A percentile compares a stretch with the other conserved stretches of the same genome.
These are phyloP conservation scores for Hymenoscyphus occultus DNA, from an alignment of 2,329 filamentous ascomycete species.

Conservation along the genomic window DNA sequence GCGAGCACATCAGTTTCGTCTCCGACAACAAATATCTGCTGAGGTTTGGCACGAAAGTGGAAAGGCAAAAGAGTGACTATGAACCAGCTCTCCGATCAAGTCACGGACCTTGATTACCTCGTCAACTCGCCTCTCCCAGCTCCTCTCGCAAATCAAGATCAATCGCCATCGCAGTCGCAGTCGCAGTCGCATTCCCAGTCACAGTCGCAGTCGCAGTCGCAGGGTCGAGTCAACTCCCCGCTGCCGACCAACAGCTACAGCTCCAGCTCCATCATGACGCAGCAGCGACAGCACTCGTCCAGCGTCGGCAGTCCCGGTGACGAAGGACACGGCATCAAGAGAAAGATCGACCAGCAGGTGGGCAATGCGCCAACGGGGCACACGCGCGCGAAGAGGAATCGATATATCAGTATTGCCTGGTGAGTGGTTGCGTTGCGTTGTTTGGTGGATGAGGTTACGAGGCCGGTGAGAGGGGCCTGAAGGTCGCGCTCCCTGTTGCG, in stretches of 20 bases:
- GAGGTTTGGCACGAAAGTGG: no score
- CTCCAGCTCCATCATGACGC: neutral
- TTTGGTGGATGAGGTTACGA: neutral
- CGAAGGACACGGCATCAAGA: conserved; percentile 34
- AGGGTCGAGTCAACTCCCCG: conserved; percentile 6
- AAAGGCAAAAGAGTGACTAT: conserved; percentile 24
- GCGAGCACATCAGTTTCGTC: no score
- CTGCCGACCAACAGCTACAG: conserved; percentile 29
- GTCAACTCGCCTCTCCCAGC: conserved; percentile 32
- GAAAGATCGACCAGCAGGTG: conserved; percentile 29
- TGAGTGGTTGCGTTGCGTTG: conserved; percentile 20
- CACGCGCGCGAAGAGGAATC: conserved; percentile 37
- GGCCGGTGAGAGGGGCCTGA: neutral
- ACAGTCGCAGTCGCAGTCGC: no score
- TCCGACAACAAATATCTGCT: no score
- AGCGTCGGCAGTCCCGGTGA: conserved; percentile 16
- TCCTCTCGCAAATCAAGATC: no score
- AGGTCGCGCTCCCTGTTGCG: neutral
- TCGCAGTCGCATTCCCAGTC: no score
- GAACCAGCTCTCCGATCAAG: conserved; percentile 37
- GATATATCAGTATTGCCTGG: conserved; percentile 40
- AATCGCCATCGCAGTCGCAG: neutral
- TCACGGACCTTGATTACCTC: conserved; percentile 35
- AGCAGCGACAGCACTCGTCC: conserved; percentile 2
- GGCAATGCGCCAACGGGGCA: conserved; percentile 21